phyloP scores from a whole-genome alignment of 2,329 filamentous ascomycete genomes.

The Beauveria caledonica region DNA sequence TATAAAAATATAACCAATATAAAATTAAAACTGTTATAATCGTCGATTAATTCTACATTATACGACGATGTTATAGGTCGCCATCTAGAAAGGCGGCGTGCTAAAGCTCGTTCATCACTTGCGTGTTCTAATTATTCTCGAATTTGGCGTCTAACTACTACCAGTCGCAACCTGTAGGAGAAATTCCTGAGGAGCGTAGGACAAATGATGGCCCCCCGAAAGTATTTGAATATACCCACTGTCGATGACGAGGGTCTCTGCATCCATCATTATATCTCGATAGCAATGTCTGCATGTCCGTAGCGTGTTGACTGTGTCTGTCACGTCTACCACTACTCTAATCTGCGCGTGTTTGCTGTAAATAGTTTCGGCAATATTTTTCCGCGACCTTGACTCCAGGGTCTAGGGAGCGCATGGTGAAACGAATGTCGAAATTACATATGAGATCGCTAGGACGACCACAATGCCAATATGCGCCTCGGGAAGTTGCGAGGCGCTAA shows the following conservation, averaged over 20 bases:
- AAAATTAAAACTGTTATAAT: too few relatives aligned
- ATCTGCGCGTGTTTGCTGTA: background rate
- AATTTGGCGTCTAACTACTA: too few relatives aligned
- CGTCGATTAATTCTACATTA: too few relatives aligned
- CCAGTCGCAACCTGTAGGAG: too few relatives aligned
- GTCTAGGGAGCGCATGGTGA: background rate
- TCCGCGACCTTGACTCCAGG: background rate
- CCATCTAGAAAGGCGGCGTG: too few relatives aligned
- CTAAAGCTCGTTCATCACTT: too few relatives aligned
- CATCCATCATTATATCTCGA: background rate
- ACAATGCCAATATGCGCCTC: background rate
- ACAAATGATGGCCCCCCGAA: too few relatives aligned
- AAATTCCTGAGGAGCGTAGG: too few relatives aligned
- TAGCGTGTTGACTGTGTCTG: background rate
- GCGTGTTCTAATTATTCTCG: too few relatives aligned
- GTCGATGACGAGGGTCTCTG: background rate
- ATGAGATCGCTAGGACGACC: too few relatives aligned
- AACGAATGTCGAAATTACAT: background rate
- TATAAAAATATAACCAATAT: too few relatives aligned
- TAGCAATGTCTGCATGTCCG: background rate
- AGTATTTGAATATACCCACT: background rate
- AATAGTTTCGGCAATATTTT: background rate
- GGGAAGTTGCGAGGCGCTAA: background rate
- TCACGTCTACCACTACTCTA: background rate
- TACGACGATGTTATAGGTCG: too few relatives aligned